Evolutionary conservation across 768 basidiomycete species (phyloP).

Genomic region (Suillus occidentalis): DNA sequence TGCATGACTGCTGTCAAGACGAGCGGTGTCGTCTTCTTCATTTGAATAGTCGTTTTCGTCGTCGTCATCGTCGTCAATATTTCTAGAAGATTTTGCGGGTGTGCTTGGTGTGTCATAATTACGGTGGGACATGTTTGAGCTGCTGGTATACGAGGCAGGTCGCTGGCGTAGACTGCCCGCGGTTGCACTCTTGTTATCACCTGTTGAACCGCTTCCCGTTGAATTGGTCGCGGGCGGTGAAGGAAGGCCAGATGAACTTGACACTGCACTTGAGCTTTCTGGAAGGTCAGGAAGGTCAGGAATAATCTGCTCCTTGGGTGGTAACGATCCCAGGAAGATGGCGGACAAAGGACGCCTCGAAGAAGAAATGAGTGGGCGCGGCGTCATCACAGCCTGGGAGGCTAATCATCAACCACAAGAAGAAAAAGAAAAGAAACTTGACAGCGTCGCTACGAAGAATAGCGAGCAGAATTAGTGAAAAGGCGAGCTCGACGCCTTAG

Average conservation of each 20-base stretch:
- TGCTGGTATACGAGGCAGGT: constrained; percentile 26
- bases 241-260: constrained; percentile 65
- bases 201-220: constrained; percentile 77
- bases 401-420: constrained; percentile 28
- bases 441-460: constrained; percentile 21
- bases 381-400: constrained; percentile 43
- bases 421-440: constrained; percentile 9
- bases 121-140: constrained; percentile 42
- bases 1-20: constrained; percentile 39
- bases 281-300: constrained; percentile 74
- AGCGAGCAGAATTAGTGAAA: constrained; percentile 25
- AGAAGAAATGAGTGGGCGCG: constrained; percentile 43
- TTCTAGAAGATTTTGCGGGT: constrained; percentile 28
- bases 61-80: constrained; percentile 45
- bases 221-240: constrained; percentile 87
- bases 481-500: constrained; percentile 19
- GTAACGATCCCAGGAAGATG: constrained; percentile 52
- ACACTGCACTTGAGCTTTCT: constrained; percentile 52
- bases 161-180: constrained; percentile 41
- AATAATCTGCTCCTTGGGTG: constrained; percentile 40
- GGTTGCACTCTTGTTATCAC: constrained; percentile 50
- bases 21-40: constrained; percentile 66
- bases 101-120: constrained; percentile 35
- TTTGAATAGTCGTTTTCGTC: constrained; percentile 49
- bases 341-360: constrained; percentile 60